Base-by-base conservation (phyloP, 805 yeast genomes). In the Cyberlindnera samutprakarnensis region DNA sequence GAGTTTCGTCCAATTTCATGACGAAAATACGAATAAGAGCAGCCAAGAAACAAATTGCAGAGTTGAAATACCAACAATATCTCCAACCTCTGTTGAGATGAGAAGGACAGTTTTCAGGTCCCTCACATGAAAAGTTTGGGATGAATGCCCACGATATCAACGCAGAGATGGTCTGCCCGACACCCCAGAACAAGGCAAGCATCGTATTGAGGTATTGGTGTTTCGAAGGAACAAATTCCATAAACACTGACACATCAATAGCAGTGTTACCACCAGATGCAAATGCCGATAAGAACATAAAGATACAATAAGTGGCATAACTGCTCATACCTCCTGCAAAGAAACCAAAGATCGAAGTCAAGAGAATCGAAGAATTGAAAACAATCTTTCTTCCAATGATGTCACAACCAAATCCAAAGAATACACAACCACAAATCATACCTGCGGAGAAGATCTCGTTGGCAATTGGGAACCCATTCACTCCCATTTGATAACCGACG, bases 61-160 rank as follows among this genome's bases (percentile, higher is more conserved):
- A 67, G 49, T 70, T 65, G 21, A 64, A 61, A 48, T 60, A 72
- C 65, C 72, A 68, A 34, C 62, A 58, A 49, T 72, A 73, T 49
- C 78, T 60, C 79, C 78, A 73, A 30, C 79, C 79, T 50, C 67
- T 62, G 51, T 72, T 73, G 20, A 56, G 45, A n/a, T 38, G 39
- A 7, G 67, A 61, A 20, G 61, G 61, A 51, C 79, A 73, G 27
- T 56, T 25, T 15, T 51, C 63, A 5, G 48, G 37, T 54, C 62
- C 46, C 12, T 51, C 44, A 47, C 79, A 72, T 2, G 70, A 62
- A 42, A 59, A 53, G 31, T 63, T 60, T 15, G 75, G 66, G 22
- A 72, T 51, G 32, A 68, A 66, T 2, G 72, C 78, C 73, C 75
- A 73, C 2, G 74, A 63, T 22, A 71, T 44, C 26, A 70, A 46